These are phyloP conservation scores for Phlyctochytrium arcticum DNA, from an alignment of 192 early-diverging fungal genomes.

Conservation along the genomic window DNA sequence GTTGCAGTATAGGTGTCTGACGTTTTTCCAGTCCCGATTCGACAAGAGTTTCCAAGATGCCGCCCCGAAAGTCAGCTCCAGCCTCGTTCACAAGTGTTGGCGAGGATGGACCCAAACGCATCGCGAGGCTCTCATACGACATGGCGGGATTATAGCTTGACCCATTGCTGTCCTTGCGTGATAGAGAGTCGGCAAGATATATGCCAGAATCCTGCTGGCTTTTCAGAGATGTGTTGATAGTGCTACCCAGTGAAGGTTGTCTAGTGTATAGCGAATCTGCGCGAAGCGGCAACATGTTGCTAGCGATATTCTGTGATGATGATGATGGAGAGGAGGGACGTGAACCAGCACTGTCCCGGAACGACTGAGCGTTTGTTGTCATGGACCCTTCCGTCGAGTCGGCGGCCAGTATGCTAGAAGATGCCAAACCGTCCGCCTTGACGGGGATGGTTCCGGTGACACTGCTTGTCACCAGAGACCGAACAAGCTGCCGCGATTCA, in stretches of 20 bases:
- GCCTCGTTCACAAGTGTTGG: too few species aligned
- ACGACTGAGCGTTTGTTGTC: not conserved
- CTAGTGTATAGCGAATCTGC: not conserved
- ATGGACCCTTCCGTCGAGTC: not conserved
- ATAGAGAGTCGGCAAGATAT: not conserved
- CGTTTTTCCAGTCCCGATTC: not conserved
- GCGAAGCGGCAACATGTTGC: slow-evolving; percentile 3
- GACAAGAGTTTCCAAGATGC: not conserved
- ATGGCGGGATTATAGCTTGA: not conserved
- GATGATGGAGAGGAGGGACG: not conserved
- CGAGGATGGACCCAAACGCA: not conserved
- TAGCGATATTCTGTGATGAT: not conserved
- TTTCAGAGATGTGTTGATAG: not conserved
- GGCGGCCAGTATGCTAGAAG: too few species aligned
- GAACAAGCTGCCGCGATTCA: slow-evolving; percentile 1
- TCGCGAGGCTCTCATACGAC: too few species aligned
- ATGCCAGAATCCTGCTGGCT: not conserved
- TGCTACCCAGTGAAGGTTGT: not conserved
- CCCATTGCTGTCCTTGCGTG: not conserved
- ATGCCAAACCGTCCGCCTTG: too few species aligned
- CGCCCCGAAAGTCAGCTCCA: not conserved
- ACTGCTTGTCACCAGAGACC: slow-evolving; percentile 8
- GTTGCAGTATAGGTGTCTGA: not conserved
- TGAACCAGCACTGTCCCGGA: not conserved
- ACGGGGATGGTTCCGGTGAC: too few species aligned